Evolutionary conservation across 495 filamentous ascomycete species (phyloP), one percentile per base, ranked within the genome.

Genomic region (Paragyromitra xinjiangensis): DNA sequence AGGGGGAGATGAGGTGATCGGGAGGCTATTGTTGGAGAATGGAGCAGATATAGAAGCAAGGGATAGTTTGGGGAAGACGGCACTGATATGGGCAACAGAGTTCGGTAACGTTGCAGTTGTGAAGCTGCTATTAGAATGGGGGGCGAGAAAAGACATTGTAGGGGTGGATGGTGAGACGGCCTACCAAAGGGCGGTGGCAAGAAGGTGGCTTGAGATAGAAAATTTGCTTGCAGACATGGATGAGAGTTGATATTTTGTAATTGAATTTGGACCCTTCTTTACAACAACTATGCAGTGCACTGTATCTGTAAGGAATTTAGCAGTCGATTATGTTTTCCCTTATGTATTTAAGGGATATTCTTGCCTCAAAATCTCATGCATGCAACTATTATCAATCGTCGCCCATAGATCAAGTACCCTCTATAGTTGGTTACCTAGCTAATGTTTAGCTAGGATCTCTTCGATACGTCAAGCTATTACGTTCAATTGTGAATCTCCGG

Each of bases 121-220:
- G 6, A 34, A 58, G 34, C 9, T 67, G 29, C 9, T 67, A 26
- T 19, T 67, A 34, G 64, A 53, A 40, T 67, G 64, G 48, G 64
- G 64, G 7, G 64, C 64, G 29, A 67, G 39, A n/a, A 67, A 40
- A 29, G 64, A 67, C 11, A 29, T 67, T 29, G 48, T n/a, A 22
- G 66, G 66, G 12, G n/a, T 11, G 6, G 39, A 59, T 37, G 51
- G 66, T 14, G 53, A 69, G 16, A 69, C 66, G n/a, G 64, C 64
- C n/a, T 67, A 67, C 53, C 64, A 67, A 50, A 50, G 64, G 48
- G 64, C 64, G 19, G 66, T 59, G 40, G 12, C 39, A 19, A 59
- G 66, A 4, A 34, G 65, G 22, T 69, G 51, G 66, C 19, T 59
- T 59, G 14, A 40, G 16, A 69, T 69, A 69, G 66, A 37, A 37